Conservation (phyloP, 352 stramenopile species). For the Pythium dissotocum region DNA sequence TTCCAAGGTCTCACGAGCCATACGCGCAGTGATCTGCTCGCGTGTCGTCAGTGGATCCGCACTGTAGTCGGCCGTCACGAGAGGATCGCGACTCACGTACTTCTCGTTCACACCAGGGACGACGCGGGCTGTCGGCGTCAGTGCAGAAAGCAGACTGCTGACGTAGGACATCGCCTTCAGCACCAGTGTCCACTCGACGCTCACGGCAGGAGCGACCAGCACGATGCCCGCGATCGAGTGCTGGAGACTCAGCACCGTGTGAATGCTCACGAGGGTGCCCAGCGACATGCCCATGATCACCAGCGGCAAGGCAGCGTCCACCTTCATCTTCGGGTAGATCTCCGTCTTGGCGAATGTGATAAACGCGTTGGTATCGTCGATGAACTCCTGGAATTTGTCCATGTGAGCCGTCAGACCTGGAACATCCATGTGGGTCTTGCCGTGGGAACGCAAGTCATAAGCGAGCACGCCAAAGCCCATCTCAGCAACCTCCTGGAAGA, state of each 20-base stretch:
- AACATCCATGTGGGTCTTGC: conserved; percentile 13
- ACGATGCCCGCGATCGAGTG: conserved; percentile 22
- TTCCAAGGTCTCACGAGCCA: conserved; percentile 19
- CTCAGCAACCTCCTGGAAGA: conserved; percentile 16
- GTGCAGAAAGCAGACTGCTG: background rate
- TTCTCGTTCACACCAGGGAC: conserved; percentile 22
- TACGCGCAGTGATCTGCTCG: conserved; percentile 7
- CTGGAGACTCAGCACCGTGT: conserved; percentile 20
- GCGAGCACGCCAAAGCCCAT: conserved; percentile 13
- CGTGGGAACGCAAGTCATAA: conserved; percentile 21
- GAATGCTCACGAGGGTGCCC: conserved; percentile 15
- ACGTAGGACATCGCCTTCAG: conserved; percentile 9
- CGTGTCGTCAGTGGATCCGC: conserved; percentile 21
- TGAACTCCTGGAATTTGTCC: conserved; percentile 11
- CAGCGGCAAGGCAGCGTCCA: background rate
- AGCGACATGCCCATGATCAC: conserved; percentile 25
- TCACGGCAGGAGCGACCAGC: conserved; percentile 10
- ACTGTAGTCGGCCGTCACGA: conserved; percentile 13
- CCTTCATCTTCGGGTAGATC: conserved; percentile 9
- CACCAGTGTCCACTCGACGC: conserved; percentile 14
- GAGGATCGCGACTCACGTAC: conserved; percentile 13
- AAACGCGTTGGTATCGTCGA: conserved; percentile 25
- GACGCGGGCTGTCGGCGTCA: conserved; percentile 9
- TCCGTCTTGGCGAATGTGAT: conserved; percentile 15
- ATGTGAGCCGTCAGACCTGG: conserved; percentile 3